phyloP scores from a whole-genome alignment of 2,329 filamentous ascomycete species.

The Colletotrichum shisoi region DNA sequence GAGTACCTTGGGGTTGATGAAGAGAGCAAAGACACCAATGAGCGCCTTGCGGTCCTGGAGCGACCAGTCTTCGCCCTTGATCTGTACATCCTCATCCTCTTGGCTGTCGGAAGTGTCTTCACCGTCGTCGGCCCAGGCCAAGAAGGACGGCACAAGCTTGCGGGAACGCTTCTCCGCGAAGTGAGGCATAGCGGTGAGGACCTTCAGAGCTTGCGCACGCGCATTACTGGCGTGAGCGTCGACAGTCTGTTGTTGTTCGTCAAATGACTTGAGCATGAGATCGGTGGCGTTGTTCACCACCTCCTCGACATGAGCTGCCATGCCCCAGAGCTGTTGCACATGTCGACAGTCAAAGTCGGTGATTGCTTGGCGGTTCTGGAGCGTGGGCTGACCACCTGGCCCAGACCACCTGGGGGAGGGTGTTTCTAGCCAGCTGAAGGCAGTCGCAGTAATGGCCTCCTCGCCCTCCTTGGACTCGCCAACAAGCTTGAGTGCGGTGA shows the following conservation, averaged over 20 bases:
- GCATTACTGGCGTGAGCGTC: conserved; percentile 63
- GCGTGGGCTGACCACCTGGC: conserved; percentile 46
- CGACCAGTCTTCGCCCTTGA: conserved; percentile 65
- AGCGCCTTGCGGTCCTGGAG: conserved; percentile 85
- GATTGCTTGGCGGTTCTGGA: conserved; percentile 50
- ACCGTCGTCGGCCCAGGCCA: conserved; percentile 75
- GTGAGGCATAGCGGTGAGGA: conserved; percentile 75
- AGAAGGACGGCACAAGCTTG: conserved; percentile 81
- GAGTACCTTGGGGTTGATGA: conserved; percentile 84
- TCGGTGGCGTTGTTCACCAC: conserved; percentile 63
- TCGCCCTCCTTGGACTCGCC: conserved; percentile 75
- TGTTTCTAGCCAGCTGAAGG: conserved; percentile 78
- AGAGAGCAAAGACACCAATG: conserved; percentile 81
- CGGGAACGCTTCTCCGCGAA: conserved; percentile 88
- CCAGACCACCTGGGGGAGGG: conserved; percentile 64
- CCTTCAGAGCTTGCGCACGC: conserved; percentile 79
- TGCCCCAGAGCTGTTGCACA: conserved; percentile 64
- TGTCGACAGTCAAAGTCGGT: conserved; percentile 90
- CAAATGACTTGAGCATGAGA: conserved; percentile 69
- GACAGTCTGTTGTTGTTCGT: conserved; percentile 66
- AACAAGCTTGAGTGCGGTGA: conserved; percentile 77
- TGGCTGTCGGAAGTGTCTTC: conserved; percentile 53
- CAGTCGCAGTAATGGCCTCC: conserved; percentile 72
- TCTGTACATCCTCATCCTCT: conserved; percentile 55
- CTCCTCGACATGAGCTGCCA: conserved; percentile 61